phyloP scores from a whole-genome alignment of 2,329 filamentous ascomycete species.

The Ophiognomonia clavigignenti-juglandacearum region DNA sequence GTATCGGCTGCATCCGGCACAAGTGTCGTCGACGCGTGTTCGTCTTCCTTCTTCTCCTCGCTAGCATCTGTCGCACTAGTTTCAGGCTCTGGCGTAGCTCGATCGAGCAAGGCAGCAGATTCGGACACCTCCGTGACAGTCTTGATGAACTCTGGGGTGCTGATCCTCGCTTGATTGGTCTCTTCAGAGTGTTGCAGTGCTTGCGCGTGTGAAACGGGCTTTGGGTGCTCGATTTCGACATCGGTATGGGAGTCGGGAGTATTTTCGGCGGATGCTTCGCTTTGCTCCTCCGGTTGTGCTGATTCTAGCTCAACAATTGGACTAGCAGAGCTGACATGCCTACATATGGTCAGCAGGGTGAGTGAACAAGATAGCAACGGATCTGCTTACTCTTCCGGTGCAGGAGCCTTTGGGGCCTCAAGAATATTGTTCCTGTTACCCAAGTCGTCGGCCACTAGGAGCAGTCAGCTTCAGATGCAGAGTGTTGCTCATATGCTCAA shows the following conservation, averaged over 20 bases:
- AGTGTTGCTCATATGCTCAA: neutral
- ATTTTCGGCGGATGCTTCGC: neutral
- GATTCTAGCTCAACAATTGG: neutral
- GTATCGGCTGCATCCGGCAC: slow-evolving; percentile 21
- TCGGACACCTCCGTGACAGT: slow-evolving; percentile 31
- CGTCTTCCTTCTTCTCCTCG: slow-evolving; percentile 27
- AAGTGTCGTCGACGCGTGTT: slow-evolving; percentile 34
- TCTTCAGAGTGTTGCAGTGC: slow-evolving; percentile 14
- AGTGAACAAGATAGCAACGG: neutral
- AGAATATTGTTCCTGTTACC: slow-evolving; percentile 48
- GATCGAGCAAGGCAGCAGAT: slow-evolving; percentile 27
- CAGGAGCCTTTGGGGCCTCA: slow-evolving; percentile 22
- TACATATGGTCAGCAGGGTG: neutral
- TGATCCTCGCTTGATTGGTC: slow-evolving; percentile 18
- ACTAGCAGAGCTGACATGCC: neutral
- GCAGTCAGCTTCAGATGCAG: neutral
- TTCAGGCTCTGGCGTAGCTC: slow-evolving; percentile 26
- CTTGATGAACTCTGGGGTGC: slow-evolving; percentile 24
- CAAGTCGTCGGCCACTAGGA: slow-evolving; percentile 33
- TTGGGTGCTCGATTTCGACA: slow-evolving; percentile 4
- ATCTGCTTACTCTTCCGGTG: neutral
- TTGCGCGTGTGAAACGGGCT: slow-evolving; percentile 11
- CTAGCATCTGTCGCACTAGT: slow-evolving; percentile 28
- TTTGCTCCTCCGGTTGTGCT: neutral
- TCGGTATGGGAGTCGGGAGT: neutral